Evolutionary conservation across 352 stramenopile genomes (phyloP).

Genomic region (Phytophthora pini): DNA sequence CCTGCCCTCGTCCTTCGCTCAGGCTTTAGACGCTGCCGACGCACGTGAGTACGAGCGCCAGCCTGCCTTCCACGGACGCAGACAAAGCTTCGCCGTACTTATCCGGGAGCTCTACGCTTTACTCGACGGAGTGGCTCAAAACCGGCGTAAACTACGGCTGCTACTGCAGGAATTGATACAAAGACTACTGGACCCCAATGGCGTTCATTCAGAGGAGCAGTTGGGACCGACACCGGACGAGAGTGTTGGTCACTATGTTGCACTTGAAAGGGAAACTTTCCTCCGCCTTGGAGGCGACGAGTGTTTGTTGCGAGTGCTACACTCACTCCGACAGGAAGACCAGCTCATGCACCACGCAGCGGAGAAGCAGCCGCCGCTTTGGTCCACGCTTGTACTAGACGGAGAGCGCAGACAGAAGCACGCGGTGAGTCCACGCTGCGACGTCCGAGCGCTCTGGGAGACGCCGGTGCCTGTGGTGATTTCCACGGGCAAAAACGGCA

Average conservation of each 20-base stretch:
- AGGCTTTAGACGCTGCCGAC: slow-evolving; percentile 54
- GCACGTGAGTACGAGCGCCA: slow-evolving; percentile 52
- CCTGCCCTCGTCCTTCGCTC: slow-evolving; percentile 53
- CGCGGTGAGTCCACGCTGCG: slow-evolving; percentile 44
- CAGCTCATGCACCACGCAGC: slow-evolving; percentile 24
- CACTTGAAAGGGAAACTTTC: slow-evolving; percentile 69
- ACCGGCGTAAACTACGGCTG: slow-evolving; percentile 64
- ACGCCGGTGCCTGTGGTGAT: slow-evolving; percentile 44
- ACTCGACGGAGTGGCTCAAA: slow-evolving; percentile 48
- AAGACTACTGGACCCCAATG: slow-evolving; percentile 71
- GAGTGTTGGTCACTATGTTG: slow-evolving; percentile 42
- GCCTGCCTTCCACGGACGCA: slow-evolving; percentile 52
- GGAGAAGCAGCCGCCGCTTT: slow-evolving; percentile 19
- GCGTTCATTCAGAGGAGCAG: slow-evolving; percentile 38
- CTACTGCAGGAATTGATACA: slow-evolving; percentile 79
- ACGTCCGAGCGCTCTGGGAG: slow-evolving; percentile 69
- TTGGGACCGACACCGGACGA: slow-evolving; percentile 28
- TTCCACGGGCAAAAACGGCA: slow-evolving; percentile 44
- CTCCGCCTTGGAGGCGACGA: slow-evolving; percentile 77
- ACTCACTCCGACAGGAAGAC: slow-evolving; percentile 68
- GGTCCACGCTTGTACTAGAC: slow-evolving; percentile 47
- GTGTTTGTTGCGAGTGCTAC: slow-evolving; percentile 74
- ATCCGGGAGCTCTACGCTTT: slow-evolving; percentile 78
- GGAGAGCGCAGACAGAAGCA: slow-evolving; percentile 34
- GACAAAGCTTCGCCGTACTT: slow-evolving; percentile 55